Conservation (phyloP, 139 green algal species). For the Eudorina sp. region DNA sequence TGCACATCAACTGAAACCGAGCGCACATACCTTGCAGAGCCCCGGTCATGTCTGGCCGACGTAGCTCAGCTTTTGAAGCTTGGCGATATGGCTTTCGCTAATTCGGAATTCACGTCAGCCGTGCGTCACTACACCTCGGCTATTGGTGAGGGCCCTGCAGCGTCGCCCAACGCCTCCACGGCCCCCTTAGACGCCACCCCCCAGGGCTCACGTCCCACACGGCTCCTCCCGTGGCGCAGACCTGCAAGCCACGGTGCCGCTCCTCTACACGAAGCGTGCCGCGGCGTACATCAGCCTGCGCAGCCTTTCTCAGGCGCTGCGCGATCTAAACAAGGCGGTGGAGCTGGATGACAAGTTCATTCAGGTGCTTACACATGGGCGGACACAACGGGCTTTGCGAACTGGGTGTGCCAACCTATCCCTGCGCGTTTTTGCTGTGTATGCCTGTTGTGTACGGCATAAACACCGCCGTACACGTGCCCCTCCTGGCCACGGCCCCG, state of each 20-base stretch:
- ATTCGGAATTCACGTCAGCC: conserved; percentile 54
- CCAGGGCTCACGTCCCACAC: too few relatives aligned
- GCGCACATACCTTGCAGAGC: neutral
- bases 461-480: too few relatives aligned
- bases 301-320: conserved; percentile 59
- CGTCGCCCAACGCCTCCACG: neutral
- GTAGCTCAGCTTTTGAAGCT: conserved; percentile 42
- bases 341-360: conserved; percentile 55
- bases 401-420: too few relatives aligned
- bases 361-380: neutral
- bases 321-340: conserved; percentile 64
- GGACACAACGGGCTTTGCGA: too few relatives aligned
- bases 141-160: conserved; percentile 25
- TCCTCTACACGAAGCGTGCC: conserved; percentile 74
- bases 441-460: too few relatives aligned
- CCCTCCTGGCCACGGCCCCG: too few relatives aligned
- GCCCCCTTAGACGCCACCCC: neutral
- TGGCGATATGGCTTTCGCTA: conserved; percentile 58
- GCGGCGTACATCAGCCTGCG: conserved; percentile 68
- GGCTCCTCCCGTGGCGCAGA: conserved; percentile 42
- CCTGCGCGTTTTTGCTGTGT: too few relatives aligned
- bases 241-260: conserved; percentile 34
- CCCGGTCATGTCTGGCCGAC: conserved; percentile 20
- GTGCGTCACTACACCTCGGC: conserved; percentile 60
- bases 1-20: neutral